Conservation (phyloP, 495 filamentous ascomycete species). For the Penicillium riverlandense region DNA sequence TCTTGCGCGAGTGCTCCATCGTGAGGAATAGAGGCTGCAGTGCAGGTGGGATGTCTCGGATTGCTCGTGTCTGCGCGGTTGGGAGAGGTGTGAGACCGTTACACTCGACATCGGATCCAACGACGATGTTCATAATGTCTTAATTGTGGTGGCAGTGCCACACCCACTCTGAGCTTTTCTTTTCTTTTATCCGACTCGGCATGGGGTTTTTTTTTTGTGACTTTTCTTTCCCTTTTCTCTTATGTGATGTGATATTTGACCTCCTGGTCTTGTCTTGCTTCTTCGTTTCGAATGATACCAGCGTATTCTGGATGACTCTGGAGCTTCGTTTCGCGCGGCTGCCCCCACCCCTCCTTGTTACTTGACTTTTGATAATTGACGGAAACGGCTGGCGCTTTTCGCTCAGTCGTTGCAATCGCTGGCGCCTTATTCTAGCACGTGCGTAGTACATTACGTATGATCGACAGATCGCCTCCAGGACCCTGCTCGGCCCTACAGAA, state of each 20-base stretch:
- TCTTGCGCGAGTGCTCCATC: too few relatives aligned
- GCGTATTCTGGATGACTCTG: slow-evolving; percentile 28
- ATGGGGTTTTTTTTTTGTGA: slow-evolving; percentile 7
- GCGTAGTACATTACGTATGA: too few relatives aligned
- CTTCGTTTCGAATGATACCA: slow-evolving; percentile 37
- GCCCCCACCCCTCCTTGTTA: slow-evolving; percentile 7
- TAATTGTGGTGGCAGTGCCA: slow-evolving; percentile 8
- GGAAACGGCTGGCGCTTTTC: slow-evolving; percentile 7
- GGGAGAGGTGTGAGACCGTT: too few relatives aligned
- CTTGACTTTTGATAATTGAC: slow-evolving; percentile 28
- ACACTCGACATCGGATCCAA: slow-evolving; percentile 17
- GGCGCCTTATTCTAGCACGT: too few relatives aligned
- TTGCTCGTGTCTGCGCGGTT: too few relatives aligned
- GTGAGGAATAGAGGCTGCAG: too few relatives aligned
- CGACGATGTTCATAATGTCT: slow-evolving; percentile 19
- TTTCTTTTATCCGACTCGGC: background rate
- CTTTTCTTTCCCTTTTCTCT: slow-evolving; percentile 7
- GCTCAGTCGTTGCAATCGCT: too few relatives aligned
- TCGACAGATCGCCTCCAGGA: too few relatives aligned
- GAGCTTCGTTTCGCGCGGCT: slow-evolving; percentile 23
- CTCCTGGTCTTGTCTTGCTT: slow-evolving; percentile 11
- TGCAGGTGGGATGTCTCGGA: too few relatives aligned
- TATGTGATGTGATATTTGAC: slow-evolving; percentile 6
- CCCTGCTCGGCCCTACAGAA: too few relatives aligned
- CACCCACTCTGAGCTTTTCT: too few relatives aligned